These are phyloP conservation scores for Neofusicoccum laricinum DNA, from an alignment of 2,329 filamentous ascomycete species.

Conservation along the genomic window DNA sequence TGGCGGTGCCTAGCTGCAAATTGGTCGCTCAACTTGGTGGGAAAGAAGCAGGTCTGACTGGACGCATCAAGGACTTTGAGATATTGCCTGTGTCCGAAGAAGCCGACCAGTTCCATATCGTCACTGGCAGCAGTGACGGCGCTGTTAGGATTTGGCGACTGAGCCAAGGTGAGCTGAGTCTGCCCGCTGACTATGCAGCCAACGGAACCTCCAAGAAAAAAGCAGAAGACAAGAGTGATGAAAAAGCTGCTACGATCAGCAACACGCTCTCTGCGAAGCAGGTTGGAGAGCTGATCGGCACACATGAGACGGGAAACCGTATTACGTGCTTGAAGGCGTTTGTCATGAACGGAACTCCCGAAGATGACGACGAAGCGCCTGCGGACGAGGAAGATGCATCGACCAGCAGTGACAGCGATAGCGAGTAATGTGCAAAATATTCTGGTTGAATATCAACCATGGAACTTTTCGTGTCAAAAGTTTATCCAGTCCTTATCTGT, in stretches of 20 bases:
- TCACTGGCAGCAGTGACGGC: constrained; percentile 82
- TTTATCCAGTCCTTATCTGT: neutral
- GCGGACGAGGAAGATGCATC: constrained; percentile 18
- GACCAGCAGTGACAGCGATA: constrained; percentile 18
- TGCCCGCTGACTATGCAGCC: constrained; percentile 19
- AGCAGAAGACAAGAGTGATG: constrained; percentile 13
- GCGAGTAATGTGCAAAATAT: constrained; percentile 15
- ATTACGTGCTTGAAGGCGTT: constrained; percentile 89
- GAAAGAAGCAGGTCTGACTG: constrained; percentile 60
- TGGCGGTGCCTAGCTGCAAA: constrained; percentile 59
- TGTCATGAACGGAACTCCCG: constrained; percentile 63
- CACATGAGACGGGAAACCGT: constrained; percentile 80
- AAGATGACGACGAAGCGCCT: constrained; percentile 25
- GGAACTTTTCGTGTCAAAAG: neutral
- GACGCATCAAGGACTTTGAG: constrained; percentile 86
- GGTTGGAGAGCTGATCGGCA: constrained; percentile 67
- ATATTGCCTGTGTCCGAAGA: constrained; percentile 51
- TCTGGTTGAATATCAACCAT: neutral
- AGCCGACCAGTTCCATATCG: constrained; percentile 50
- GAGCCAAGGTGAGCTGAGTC: constrained; percentile 26
- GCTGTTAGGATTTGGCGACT: constrained; percentile 76
- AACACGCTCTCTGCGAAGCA: constrained; percentile 29
- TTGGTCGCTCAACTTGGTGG: constrained; percentile 77
- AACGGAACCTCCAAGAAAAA: neutral
- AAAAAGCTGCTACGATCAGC: constrained; percentile 7